Conservation (phyloP, 2,329 filamentous ascomycete species). For the Xylaria sp. region DNA sequence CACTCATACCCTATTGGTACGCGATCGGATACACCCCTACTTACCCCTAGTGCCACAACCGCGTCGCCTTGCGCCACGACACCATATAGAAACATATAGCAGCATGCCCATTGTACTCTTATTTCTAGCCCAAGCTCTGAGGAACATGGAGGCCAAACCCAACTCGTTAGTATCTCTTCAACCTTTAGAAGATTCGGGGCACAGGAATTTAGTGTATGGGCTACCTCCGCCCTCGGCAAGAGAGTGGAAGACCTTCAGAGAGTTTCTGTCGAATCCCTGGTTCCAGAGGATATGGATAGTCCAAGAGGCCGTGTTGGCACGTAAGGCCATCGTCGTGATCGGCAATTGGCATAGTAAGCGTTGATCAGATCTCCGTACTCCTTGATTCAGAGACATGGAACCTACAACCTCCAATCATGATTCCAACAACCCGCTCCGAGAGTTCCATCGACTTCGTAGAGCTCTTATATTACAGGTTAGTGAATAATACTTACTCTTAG, state of each 20-base stretch:
- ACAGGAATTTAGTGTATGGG: slow-evolving; percentile 28
- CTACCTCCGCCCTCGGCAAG: slow-evolving; percentile 17
- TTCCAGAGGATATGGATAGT: slow-evolving; percentile 31
- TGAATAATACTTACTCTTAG: background rate
- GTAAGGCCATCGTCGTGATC: slow-evolving; percentile 20
- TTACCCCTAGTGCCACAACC: background rate
- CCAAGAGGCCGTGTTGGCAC: slow-evolving; percentile 26
- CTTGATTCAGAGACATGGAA: background rate
- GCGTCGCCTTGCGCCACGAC: background rate
- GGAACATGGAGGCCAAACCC: slow-evolving; percentile 23
- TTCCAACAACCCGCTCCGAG: background rate
- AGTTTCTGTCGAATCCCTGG: slow-evolving; percentile 27
- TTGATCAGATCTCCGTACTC: background rate
- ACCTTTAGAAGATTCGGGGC: slow-evolving; percentile 2
- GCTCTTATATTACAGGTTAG: background rate
- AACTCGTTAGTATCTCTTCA: background rate
- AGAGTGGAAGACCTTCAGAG: slow-evolving; percentile 24
- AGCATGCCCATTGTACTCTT: slow-evolving; percentile 27
- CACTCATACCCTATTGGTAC: background rate
- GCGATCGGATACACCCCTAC: background rate
- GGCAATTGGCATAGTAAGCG: slow-evolving; percentile 24
- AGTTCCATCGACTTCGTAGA: background rate
- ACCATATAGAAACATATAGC: slow-evolving; percentile 1
- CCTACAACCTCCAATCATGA: background rate
- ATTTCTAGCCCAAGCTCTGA: slow-evolving; percentile 26